These are phyloP conservation scores for Pythium aquatile DNA, from an alignment of 352 stramenopile species.

Conservation along the genomic window DNA sequence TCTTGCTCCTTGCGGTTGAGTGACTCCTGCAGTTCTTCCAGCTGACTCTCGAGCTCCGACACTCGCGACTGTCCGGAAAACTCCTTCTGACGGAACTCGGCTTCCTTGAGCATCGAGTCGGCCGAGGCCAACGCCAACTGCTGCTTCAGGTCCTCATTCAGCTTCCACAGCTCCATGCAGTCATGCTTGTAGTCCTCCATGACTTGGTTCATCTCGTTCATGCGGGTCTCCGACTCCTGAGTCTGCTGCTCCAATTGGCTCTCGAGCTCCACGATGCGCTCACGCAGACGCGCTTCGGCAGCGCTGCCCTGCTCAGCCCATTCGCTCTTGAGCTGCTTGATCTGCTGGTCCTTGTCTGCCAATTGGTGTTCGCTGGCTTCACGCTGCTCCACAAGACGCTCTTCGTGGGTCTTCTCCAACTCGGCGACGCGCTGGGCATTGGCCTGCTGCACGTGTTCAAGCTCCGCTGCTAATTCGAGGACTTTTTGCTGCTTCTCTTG, in stretches of 20 bases:
- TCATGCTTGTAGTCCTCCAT: conserved; percentile 81
- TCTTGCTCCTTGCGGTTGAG: conserved; percentile 36
- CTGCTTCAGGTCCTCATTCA: conserved; percentile 79
- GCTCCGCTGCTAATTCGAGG: conserved; percentile 25
- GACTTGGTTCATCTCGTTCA: conserved; percentile 42
- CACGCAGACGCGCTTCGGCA: conserved; percentile 25
- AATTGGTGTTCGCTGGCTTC: conserved; percentile 17
- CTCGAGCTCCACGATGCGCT: conserved; percentile 40
- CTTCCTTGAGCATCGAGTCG: conserved; percentile 57
- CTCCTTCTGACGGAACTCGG: conserved; percentile 54
- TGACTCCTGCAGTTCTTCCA: conserved; percentile 52
- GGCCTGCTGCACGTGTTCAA: conserved; percentile 21
- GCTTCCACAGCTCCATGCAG: conserved; percentile 73
- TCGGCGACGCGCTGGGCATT: conserved; percentile 17
- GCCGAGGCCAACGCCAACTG: conserved; percentile 57
- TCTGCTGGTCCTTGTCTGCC: conserved; percentile 30
- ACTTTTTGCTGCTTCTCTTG: conserved; percentile 37
- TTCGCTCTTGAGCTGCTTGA: conserved; percentile 28
- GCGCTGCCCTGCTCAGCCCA: conserved; percentile 23
- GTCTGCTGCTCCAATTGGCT: conserved; percentile 36
- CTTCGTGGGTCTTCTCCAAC: conserved; percentile 17
- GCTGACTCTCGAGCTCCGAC: conserved; percentile 53
- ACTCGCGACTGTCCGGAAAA: conserved; percentile 54
- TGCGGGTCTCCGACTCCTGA: conserved; percentile 25
- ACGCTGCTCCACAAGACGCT: conserved; percentile 23